Evolutionary conservation across 805 yeast species (phyloP).

Genomic region (Zygoascus tannicola): DNA sequence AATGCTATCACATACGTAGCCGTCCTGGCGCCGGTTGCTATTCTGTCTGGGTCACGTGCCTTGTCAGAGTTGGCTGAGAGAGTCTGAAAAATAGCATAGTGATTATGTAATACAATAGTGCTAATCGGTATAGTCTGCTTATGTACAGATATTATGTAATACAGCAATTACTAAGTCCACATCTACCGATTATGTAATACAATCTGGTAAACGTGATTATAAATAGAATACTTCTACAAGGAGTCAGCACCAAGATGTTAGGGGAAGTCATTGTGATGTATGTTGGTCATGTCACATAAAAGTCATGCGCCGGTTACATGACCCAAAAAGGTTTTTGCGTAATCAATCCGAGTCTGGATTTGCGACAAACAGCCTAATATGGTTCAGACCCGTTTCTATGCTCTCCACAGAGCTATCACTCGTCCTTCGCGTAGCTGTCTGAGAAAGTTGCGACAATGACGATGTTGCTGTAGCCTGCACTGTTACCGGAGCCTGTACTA

Average conservation of each 20-base stretch:
- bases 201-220: too few relatives aligned
- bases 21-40: conserved; percentile 43
- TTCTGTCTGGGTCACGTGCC: conserved; percentile 58
- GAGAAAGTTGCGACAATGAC: background rate
- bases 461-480: background rate
- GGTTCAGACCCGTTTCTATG: conserved; percentile 26
- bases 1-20: conserved; percentile 41
- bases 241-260: too few relatives aligned
- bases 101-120: too few relatives aligned
- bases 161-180: background rate
- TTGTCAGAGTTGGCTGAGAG: conserved; percentile 36
- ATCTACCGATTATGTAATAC: too few relatives aligned
- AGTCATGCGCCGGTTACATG: too few relatives aligned
- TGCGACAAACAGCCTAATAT: conserved; percentile 31
- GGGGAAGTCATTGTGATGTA: too few relatives aligned
- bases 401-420: conserved; percentile 21
- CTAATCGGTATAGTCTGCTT: background rate
- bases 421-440: conserved; percentile 10
- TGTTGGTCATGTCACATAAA: too few relatives aligned
- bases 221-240: too few relatives aligned
- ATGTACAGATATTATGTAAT: background rate
- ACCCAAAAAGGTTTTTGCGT: too few relatives aligned
- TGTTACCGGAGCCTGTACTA: background rate
- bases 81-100: too few relatives aligned
- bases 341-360: conserved; percentile 28